Evolutionary conservation across 139 green algal species (phyloP).

Genomic region (Asterochloris erici): DNA sequence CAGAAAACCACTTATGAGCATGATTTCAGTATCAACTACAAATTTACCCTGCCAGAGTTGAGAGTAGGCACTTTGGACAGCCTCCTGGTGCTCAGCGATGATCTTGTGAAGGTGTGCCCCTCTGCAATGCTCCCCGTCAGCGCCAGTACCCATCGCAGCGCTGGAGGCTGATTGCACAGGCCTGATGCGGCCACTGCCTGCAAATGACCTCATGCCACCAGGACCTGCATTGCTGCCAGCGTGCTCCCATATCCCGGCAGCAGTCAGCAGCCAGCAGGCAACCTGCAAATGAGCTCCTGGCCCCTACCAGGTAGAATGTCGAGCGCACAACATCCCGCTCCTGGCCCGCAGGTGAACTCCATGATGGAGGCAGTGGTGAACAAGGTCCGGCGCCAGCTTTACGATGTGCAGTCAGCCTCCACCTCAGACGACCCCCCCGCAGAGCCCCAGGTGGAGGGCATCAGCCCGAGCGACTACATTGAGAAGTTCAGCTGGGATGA

Average conservation of each 20-base stretch:
- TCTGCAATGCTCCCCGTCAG: no score
- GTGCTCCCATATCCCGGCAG: no score
- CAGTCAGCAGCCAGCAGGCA: no score
- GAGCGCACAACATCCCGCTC: no score
- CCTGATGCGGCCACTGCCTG: no score
- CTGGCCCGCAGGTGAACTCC: slow-evolving; percentile 33
- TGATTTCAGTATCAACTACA: slow-evolving; percentile 52
- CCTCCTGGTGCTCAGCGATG: slow-evolving; percentile 88
- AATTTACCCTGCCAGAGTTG: slow-evolving; percentile 85
- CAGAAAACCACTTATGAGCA: slow-evolving; percentile 60
- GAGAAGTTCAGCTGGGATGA: slow-evolving; percentile 93
- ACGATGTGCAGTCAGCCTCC: slow-evolving; percentile 43
- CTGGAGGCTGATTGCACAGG: no score
- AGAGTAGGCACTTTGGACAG: slow-evolving; percentile 92
- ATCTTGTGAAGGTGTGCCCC: slow-evolving; percentile 70
- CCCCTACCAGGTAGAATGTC: no score
- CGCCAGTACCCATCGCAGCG: no score
- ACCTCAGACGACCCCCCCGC: slow-evolving; percentile 14
- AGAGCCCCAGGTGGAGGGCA: slow-evolving; percentile 66
- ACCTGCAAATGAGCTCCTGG: no score
- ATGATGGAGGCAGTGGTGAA: slow-evolving; percentile 78
- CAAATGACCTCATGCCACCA: no score
- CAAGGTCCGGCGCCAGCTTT: slow-evolving; percentile 80
- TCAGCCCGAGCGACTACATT: slow-evolving; percentile 67
- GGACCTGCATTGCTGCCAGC: no score